Evolutionary conservation across 202 grass and related monocot genomes (phyloP).

Genomic region (Dendrocalamus latiflorus): DNA sequence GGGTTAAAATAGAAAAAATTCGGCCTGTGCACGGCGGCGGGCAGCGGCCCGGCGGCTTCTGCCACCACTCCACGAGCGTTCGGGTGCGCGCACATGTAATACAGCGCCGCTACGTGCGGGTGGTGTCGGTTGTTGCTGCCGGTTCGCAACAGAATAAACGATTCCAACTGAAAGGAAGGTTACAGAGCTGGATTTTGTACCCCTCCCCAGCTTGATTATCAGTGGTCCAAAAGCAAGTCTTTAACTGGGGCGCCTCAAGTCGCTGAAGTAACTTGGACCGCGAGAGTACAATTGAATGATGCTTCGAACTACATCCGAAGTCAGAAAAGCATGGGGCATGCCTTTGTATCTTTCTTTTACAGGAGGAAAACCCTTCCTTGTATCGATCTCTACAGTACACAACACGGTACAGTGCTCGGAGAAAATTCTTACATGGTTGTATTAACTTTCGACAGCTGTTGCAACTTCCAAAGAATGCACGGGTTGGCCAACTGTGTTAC

Average conservation of each 20-base stretch:
- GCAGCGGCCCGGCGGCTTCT: too few species aligned
- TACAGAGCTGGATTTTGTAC: neutral
- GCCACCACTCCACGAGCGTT: neutral
- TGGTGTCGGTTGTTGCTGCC: neutral
- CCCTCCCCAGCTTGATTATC: neutral
- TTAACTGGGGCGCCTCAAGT: neutral
- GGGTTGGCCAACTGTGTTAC: conserved; percentile 14
- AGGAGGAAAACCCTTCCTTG: neutral
- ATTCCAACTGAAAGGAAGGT: neutral
- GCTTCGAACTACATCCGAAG: neutral
- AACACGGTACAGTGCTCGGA: conserved; percentile 2
- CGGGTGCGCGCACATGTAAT: neutral
- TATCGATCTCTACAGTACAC: conserved; percentile 7
- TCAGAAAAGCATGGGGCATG: neutral
- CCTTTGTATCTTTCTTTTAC: conserved; percentile 8
- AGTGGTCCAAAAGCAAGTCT: neutral
- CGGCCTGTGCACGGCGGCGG: too few species aligned
- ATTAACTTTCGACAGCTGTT: neutral
- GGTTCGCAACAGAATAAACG: neutral
- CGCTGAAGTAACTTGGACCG: neutral
- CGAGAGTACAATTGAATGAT: neutral
- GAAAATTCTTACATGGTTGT: neutral
- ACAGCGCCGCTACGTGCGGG: neutral
- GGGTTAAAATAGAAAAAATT: too few species aligned
- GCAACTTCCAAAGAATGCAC: conserved; percentile 22